Base-by-base conservation (phyloP, 768 basidiomycete genomes). In the Phylloporus sp. region DNA sequence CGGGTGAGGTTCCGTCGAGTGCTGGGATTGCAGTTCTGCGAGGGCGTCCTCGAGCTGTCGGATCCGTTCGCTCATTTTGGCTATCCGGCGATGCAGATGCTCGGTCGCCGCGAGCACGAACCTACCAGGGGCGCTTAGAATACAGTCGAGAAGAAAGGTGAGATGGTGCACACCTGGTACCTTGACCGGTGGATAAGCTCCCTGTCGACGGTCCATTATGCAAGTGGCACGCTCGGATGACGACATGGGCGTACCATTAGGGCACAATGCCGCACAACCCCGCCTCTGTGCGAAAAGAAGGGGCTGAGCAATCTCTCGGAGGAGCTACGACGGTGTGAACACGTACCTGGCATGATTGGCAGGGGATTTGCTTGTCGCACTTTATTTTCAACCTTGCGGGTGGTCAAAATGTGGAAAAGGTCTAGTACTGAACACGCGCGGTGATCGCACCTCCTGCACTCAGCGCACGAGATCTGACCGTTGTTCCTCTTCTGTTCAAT, bases 311-410 rank as follows among this genome's bases (percentile, higher is more conserved):
- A 55, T 10, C 28, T 11, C 42, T 47, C 39, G 31, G 52, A 45
- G 31, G 40, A 47, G 22, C 27, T 24, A 31, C 39, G 7, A 2
- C 20, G 32, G 20, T 46, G 15, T 26, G 29, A 53, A 20, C 52
- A 29, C 73, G 36, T 63, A 82, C 85, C 73, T 81, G 80, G 64
- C 86, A 88, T 1, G 85, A 86, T 64, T 86, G 84, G 63, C 86
- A 88, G 10, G 87, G 87, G 48, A 88, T 84, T 57, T 85, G 79
- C 73, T 88, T 88, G 78, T 88, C 85, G 72, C 86, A 89, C 64
- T 86, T 87, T 66, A 89, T 87, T 76, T 88, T 84, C 59, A 89
- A 74, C 59, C 86, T 79, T 79, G n/a, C n/a, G 36, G 8, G 16
- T 52, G 52, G 59, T 68, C 53, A 64, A 49, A 59, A 46, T 53